phyloP scores from a whole-genome alignment of 805 yeast genomes.

The Ascoidea asiatica region DNA sequence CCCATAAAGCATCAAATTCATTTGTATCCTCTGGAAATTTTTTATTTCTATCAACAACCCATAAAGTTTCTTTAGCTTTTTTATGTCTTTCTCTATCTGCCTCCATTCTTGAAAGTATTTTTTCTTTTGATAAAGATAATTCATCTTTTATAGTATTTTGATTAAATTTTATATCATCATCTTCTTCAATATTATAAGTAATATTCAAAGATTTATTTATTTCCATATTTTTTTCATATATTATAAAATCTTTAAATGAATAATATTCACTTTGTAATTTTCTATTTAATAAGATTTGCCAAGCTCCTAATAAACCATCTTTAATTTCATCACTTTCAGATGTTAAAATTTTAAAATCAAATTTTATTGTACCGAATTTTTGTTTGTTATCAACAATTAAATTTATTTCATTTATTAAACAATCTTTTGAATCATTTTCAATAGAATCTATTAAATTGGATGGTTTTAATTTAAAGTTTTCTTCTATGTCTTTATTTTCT shows the following conservation, averaged over 20 bases:
- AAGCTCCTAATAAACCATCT: conserved; percentile 23
- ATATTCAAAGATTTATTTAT: conserved; percentile 5
- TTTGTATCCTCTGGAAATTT: conserved; percentile 22
- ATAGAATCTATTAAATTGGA: no score
- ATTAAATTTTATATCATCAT: not conserved
- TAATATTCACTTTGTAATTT: conserved; percentile 34
- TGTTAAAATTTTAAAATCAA: no score
- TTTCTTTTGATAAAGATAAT: conserved; percentile 24
- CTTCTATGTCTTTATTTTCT: no score
- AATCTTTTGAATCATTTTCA: no score
- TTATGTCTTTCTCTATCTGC: conserved; percentile 88
- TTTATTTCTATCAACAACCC: conserved; percentile 49
- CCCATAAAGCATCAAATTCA: conserved; percentile 38
- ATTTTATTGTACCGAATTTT: no score
- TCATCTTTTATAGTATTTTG: not conserved
- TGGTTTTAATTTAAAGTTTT: no score
- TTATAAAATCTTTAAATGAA: not conserved
- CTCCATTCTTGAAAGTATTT: conserved; percentile 70
- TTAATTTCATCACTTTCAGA: no score
- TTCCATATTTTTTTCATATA: not conserved
- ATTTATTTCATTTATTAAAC: no score
- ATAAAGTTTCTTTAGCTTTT: conserved; percentile 63
- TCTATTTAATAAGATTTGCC: conserved; percentile 33
- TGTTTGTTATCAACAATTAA: no score
- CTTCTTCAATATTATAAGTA: not conserved